phyloP scores from a whole-genome alignment of 2,329 filamentous ascomycete genomes.

The Alternaria tenuissima region DNA sequence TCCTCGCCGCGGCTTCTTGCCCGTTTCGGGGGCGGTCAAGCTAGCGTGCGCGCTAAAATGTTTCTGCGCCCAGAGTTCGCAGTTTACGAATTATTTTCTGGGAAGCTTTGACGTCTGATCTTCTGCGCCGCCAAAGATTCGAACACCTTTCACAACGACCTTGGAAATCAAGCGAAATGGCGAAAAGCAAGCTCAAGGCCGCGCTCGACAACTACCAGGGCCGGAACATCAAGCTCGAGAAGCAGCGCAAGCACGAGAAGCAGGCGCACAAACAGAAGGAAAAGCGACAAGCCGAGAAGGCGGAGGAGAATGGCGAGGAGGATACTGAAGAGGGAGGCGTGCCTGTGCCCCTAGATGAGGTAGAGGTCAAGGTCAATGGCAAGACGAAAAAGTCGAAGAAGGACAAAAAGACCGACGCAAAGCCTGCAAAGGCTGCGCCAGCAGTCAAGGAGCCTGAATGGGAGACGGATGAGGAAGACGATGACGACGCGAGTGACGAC shows the following conservation, averaged over 20 bases:
- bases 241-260: constrained; percentile 54
- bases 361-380: constrained; percentile 39
- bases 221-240: constrained; percentile 76
- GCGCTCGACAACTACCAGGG: constrained; percentile 67
- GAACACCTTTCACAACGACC: neutral
- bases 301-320: constrained; percentile 23
- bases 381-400: constrained; percentile 44
- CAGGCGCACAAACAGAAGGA: constrained; percentile 19
- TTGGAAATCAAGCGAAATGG: constrained; percentile 42
- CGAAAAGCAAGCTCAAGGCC: constrained; percentile 62
- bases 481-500: constrained; percentile 48
- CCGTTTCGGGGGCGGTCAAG: constrained; percentile 40
- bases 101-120: constrained; percentile 29
- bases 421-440: constrained; percentile 26
- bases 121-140: constrained; percentile 9
- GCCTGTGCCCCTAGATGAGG: constrained; percentile 38
- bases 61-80: constrained; percentile 50
- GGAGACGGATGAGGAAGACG: constrained; percentile 51
- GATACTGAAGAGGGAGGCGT: constrained; percentile 42
- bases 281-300: constrained; percentile 8
- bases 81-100: constrained; percentile 35
- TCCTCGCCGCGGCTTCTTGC: constrained; percentile 35
- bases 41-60: constrained; percentile 36
- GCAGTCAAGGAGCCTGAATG: constrained; percentile 39
- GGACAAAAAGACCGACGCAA: constrained; percentile 45